phyloP scores from a whole-genome alignment of 176 grass and related monocot genomes.

The Microstegium vimineum region DNA sequence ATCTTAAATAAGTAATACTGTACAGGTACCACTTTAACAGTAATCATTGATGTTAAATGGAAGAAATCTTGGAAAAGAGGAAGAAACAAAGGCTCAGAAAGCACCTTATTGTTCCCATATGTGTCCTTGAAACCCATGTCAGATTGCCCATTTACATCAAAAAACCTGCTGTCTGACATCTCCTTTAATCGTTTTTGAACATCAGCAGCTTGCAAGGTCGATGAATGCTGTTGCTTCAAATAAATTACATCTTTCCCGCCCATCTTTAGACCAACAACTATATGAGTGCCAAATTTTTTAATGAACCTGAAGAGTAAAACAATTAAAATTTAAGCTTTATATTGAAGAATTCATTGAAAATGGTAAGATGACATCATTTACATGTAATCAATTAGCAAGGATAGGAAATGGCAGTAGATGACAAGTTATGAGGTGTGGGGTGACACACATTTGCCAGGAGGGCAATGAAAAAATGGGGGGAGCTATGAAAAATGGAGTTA shows the following conservation, averaged over 20 bases:
- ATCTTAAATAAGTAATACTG: neutral
- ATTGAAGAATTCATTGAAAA: too few relatives aligned
- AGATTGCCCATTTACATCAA: conserved; percentile 42
- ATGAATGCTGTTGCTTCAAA: conserved; percentile 79
- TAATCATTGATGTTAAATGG: neutral
- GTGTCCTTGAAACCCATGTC: too few relatives aligned
- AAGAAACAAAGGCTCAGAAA: conserved; percentile 7
- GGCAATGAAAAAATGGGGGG: neutral
- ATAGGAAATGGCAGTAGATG: neutral
- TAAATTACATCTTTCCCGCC: conserved; percentile 94
- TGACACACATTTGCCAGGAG: neutral
- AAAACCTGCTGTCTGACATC: conserved; percentile 73
- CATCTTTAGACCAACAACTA: conserved; percentile 87
- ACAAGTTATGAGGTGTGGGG: neutral
- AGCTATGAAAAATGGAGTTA: neutral
- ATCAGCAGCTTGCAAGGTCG: conserved; percentile 67
- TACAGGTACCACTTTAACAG: neutral
- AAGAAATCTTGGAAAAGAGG: conserved; percentile 10
- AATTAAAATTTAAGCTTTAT: conserved; percentile 3
- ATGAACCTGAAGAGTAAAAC: conserved; percentile 64
- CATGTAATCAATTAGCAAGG: neutral
- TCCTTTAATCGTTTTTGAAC: conserved; percentile 85
- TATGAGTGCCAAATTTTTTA: conserved; percentile 86
- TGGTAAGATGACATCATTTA: too few relatives aligned
- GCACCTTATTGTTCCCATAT: too few relatives aligned